Evolutionary conservation across 2,329 filamentous ascomycete genomes (phyloP).

Genomic region (Penicillium sp.): DNA sequence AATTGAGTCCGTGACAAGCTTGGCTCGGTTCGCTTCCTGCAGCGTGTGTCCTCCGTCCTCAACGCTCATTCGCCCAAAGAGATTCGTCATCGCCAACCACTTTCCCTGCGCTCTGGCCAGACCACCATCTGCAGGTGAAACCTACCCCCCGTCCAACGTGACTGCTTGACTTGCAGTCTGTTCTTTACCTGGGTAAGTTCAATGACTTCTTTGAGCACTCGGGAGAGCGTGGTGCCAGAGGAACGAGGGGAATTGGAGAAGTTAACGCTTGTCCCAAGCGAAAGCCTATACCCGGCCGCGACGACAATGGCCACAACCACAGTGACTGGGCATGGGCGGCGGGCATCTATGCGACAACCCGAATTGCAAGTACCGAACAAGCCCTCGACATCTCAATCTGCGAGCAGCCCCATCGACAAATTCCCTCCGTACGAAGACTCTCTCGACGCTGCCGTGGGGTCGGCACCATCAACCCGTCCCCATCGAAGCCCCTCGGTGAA

Average conservation of each 20-base stretch:
- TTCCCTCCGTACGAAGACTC: slow-evolving; percentile 48
- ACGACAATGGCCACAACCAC: slow-evolving; percentile 44
- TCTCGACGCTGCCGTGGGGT: slow-evolving; percentile 31
- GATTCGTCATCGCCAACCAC: slow-evolving; percentile 35
- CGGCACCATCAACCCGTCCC: slow-evolving; percentile 18
- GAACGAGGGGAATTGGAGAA: neutral
- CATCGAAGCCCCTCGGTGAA: slow-evolving; percentile 31
- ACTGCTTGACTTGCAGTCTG: slow-evolving; percentile 2
- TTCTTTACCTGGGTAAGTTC: slow-evolving; percentile 1
- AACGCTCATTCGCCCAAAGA: slow-evolving; percentile 29
- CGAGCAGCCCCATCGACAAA: slow-evolving; percentile 43
- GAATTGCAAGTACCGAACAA: slow-evolving; percentile 37
- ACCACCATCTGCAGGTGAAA: neutral
- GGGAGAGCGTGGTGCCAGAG: neutral
- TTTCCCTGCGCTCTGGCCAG: slow-evolving; percentile 5
- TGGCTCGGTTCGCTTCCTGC: slow-evolving; percentile 7
- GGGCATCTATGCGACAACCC: slow-evolving; percentile 40
- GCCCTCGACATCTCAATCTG: slow-evolving; percentile 31
- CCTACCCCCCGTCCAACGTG: neutral
- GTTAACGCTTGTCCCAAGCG: neutral
- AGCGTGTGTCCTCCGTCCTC: slow-evolving; percentile 24
- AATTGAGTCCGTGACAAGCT: neutral
- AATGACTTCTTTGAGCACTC: neutral
- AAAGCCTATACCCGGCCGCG: neutral
- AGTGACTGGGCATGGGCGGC: slow-evolving; percentile 43